These are phyloP conservation scores for Pythium chondricola DNA, from an alignment of 352 stramenopile genomes.

Conservation along the genomic window DNA sequence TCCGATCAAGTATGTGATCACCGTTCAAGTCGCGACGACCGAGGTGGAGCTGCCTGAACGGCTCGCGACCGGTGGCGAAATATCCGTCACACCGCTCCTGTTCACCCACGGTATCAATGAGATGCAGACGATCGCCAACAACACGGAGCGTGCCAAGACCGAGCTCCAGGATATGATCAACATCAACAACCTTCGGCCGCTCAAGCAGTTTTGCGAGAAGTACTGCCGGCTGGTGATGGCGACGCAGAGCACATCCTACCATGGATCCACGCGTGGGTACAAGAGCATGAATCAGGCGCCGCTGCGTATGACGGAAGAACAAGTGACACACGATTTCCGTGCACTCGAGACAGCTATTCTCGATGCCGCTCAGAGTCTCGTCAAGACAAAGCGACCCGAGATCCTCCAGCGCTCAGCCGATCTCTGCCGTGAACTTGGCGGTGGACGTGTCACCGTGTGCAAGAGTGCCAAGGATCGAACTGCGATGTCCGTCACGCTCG, in stretches of 20 bases:
- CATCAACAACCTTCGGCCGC: constrained; percentile 73
- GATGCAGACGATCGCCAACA: constrained; percentile 93
- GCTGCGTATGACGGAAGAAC: constrained; percentile 60
- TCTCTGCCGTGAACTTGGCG: constrained; percentile 82
- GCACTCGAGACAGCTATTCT: constrained; percentile 58
- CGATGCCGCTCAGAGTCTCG: constrained; percentile 73
- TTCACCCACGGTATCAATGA: constrained; percentile 93
- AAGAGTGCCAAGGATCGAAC: constrained; percentile 98
- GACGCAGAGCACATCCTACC: constrained; percentile 8
- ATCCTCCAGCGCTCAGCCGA: constrained; percentile 80
- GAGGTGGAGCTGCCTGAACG: constrained; percentile 74
- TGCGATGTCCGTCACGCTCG: constrained; percentile 96
- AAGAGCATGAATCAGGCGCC: constrained; percentile 44
- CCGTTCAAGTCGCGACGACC: constrained; percentile 65
- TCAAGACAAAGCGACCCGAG: constrained; percentile 83
- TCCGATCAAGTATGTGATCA: constrained; percentile 82
- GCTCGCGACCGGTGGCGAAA: constrained; percentile 61
- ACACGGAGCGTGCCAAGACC: constrained; percentile 83
- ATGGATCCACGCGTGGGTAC: constrained; percentile 35
- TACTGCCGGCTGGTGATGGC: constrained; percentile 64
- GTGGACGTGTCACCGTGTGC: constrained; percentile 92
- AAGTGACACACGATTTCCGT: constrained; percentile 63
- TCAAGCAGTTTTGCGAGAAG: constrained; percentile 83
- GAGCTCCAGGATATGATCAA: constrained; percentile 89
- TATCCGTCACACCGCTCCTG: constrained; percentile 76